These are phyloP conservation scores for Agastache rugosa DNA, from an alignment of 257 asterid genomes.

Conservation along the genomic window DNA sequence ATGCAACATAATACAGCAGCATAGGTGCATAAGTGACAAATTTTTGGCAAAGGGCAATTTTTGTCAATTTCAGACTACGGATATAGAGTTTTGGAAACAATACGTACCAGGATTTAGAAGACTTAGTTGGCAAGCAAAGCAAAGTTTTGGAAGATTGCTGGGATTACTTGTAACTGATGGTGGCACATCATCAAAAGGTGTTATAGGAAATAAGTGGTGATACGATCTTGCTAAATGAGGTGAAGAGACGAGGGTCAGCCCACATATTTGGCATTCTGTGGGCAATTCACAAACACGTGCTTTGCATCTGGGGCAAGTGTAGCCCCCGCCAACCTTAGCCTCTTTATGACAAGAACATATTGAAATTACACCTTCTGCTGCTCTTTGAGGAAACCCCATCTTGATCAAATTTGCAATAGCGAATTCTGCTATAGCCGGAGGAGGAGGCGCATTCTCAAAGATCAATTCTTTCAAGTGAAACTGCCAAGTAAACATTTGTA, in stretches of 20 bases:
- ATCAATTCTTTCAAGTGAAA: slow-evolving; percentile 82
- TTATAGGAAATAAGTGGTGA: slow-evolving; percentile 93
- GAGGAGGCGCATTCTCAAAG: slow-evolving; percentile 95
- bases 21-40: background rate
- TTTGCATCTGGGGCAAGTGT: slow-evolving; percentile 98
- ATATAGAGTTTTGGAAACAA: background rate
- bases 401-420: slow-evolving; percentile 88
- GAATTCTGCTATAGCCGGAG: slow-evolving; percentile 98
- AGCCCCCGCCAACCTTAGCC: slow-evolving; percentile 92
- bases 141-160: slow-evolving; percentile 52
- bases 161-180: slow-evolving; percentile 53
- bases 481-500: slow-evolving; percentile 49
- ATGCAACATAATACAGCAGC: background rate
- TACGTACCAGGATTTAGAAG: slow-evolving; percentile 75
- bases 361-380: slow-evolving; percentile 90
- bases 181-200: slow-evolving; percentile 84
- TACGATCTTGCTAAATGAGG: slow-evolving; percentile 98
- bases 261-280: slow-evolving; percentile 86
- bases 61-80: background rate
- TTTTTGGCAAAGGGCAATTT: background rate
- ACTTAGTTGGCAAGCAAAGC: slow-evolving; percentile 91
- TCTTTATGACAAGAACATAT: slow-evolving; percentile 96
- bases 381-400: slow-evolving; percentile 99
- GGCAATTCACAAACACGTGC: slow-evolving; percentile 94
- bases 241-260: slow-evolving; percentile 94